These are phyloP conservation scores for Pythium phragmiticola DNA, from an alignment of 352 stramenopile species.

Conservation along the genomic window DNA sequence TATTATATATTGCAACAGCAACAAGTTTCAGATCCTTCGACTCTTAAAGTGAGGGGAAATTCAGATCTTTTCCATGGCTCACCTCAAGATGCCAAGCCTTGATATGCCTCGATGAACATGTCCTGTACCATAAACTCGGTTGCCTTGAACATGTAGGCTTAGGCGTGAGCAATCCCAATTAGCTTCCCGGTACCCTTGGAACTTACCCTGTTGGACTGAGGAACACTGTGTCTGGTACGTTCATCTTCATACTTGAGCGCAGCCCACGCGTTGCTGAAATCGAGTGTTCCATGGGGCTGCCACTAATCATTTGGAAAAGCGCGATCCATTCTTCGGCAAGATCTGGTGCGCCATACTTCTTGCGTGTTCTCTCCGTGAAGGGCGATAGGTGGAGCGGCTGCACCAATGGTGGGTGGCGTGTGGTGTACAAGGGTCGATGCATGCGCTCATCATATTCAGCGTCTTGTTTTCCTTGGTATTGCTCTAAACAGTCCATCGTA, in stretches of 20 bases:
- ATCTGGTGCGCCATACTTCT: slow-evolving; percentile 34
- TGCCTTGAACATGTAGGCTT: slow-evolving; percentile 28
- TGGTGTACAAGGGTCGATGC: slow-evolving; percentile 38
- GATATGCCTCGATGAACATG: slow-evolving; percentile 40
- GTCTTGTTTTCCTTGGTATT: background rate
- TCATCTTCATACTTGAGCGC: slow-evolving; percentile 40
- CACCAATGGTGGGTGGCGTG: slow-evolving; percentile 50
- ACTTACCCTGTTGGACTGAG: slow-evolving; percentile 54
- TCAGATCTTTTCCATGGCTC: background rate
- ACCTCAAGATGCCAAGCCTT: slow-evolving; percentile 44
- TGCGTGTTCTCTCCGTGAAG: slow-evolving; percentile 36
- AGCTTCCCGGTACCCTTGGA: no score
- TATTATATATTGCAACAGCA: no score
- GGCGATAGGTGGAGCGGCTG: slow-evolving; percentile 42
- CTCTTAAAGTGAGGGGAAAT: background rate
- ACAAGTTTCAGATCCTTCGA: background rate
- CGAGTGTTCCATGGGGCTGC: background rate
- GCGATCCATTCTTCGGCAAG: slow-evolving; percentile 61
- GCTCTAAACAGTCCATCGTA: slow-evolving; percentile 2
- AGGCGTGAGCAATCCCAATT: no score
- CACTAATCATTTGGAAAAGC: slow-evolving; percentile 52
- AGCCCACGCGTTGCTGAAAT: background rate
- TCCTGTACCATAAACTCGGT: slow-evolving; percentile 63
- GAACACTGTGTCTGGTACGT: slow-evolving; percentile 59
- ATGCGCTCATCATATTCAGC: background rate